A percentile compares a stretch with the other conserved stretches of the same genome.
Conservation (phyloP, 1,284 basidiomycete genomes). For the Garcileccinum viscosum region DNA sequence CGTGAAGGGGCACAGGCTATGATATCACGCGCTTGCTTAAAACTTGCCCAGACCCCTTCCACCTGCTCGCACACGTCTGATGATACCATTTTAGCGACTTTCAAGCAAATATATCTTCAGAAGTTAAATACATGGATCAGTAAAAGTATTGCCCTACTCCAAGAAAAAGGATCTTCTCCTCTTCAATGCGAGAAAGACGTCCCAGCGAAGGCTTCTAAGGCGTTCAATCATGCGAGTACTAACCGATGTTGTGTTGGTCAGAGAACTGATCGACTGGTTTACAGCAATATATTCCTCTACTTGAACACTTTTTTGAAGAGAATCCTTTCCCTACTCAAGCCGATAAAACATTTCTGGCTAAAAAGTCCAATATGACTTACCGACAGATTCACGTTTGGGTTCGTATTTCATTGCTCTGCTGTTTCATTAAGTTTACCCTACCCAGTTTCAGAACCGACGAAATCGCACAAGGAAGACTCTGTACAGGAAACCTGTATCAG, state of each 20-base stretch:
- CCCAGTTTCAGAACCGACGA: constrained; percentile 54
- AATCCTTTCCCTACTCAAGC: constrained; percentile 54
- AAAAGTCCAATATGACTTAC: constrained; percentile 50
- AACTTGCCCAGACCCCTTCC: constrained; percentile 2
- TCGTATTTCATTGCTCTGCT: neutral
- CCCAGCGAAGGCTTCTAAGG: neutral
- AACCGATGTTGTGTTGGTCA: neutral
- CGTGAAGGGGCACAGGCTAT: constrained; percentile 1
- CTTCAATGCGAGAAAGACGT: neutral
- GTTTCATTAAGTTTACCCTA: neutral
- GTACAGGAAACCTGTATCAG: neutral
- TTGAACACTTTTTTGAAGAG: constrained; percentile 54
- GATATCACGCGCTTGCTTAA: neutral
- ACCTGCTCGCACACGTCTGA: neutral
- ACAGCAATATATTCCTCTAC: constrained; percentile 41
- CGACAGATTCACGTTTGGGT: constrained; percentile 65
- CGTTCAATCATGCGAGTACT: neutral
- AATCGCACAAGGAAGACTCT: constrained; percentile 40
- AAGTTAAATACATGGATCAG: constrained; percentile 3
- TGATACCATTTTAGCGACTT: constrained; percentile 2
- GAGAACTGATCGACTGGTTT: neutral
- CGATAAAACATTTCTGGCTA: constrained; percentile 50
- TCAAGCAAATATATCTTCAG: constrained; percentile 2
- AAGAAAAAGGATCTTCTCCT: neutral
- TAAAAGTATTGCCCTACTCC: neutral